Percentiles rank a stretch among this genome's conserved stretches.
These are phyloP conservation scores for Antrodiella citrinella DNA, from an alignment of 768 basidiomycete species.

Conservation along the genomic window DNA sequence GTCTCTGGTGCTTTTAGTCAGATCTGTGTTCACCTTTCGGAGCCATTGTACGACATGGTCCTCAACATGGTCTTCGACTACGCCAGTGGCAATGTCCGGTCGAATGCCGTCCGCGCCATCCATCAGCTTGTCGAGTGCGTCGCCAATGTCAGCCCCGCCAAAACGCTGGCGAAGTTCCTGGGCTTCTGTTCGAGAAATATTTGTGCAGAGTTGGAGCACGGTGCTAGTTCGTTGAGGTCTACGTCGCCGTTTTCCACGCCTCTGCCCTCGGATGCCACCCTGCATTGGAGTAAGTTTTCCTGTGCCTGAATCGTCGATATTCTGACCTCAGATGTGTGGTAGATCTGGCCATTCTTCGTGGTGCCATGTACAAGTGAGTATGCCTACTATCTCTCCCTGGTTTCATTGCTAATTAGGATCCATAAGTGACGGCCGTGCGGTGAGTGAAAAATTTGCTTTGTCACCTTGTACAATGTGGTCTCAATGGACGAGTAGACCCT, in stretches of 20 bases:
- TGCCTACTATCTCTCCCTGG: not conserved
- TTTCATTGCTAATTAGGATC: too few species aligned
- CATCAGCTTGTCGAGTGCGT: constrained; percentile 83
- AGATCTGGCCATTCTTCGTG: constrained; percentile 72
- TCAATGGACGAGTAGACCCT: constrained; percentile 45
- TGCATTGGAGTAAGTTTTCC: constrained; percentile 68
- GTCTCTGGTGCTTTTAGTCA: constrained; percentile 70
- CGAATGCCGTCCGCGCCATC: constrained; percentile 81
- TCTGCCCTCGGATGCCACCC: constrained; percentile 72
- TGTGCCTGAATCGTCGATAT: not conserved
- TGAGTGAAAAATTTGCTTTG: constrained; percentile 28
- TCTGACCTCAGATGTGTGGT: constrained; percentile 7
- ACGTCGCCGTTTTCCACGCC: constrained; percentile 58
- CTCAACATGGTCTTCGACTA: constrained; percentile 82
- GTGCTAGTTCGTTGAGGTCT: constrained; percentile 67
- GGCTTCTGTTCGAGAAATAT: constrained; percentile 68
- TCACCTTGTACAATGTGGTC: not conserved
- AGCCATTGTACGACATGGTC: constrained; percentile 69
- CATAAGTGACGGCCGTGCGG: constrained; percentile 49
- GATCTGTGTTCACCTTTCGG: constrained; percentile 69
- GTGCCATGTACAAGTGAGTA: constrained; percentile 73
- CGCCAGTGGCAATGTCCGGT: constrained; percentile 68
- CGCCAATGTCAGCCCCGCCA: constrained; percentile 69
- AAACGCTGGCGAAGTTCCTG: constrained; percentile 74
- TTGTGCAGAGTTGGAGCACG: constrained; percentile 69